These are phyloP conservation scores for Fusarium brachygibbosum DNA, from an alignment of 2,329 filamentous ascomycete genomes.

Conservation along the genomic window DNA sequence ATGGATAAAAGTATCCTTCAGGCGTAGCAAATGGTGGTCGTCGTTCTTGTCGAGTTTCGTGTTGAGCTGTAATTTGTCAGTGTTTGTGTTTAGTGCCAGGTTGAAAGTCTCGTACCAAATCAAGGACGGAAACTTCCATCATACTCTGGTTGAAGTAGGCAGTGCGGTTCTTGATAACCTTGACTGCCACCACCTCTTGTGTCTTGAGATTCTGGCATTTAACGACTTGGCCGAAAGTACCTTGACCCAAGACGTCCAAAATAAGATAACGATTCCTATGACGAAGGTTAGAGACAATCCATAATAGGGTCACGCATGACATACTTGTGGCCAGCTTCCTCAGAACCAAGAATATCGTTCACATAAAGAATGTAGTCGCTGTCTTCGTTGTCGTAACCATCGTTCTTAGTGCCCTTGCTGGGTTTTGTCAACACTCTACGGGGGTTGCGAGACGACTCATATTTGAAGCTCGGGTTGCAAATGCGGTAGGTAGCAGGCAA, in stretches of 20 bases:
- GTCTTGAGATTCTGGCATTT: slow-evolving; percentile 99
- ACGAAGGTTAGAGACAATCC: slow-evolving; percentile 19
- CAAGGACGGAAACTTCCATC: slow-evolving; percentile 99
- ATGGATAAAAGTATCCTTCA: slow-evolving; percentile 99
- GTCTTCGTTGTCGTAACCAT: slow-evolving; percentile 98
- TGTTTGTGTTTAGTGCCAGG: neutral
- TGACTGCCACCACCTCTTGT: slow-evolving; percentile 97
- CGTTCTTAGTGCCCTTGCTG: slow-evolving; percentile 98
- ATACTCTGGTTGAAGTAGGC: slow-evolving; percentile 99
- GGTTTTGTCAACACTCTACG: slow-evolving; percentile 96
- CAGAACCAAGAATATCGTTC: slow-evolving; percentile 97
- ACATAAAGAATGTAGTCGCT: slow-evolving; percentile 99
- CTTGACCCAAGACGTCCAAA: slow-evolving; percentile 94
- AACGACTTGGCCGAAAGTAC: slow-evolving; percentile 98
- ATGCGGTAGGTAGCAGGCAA: slow-evolving; percentile 96
- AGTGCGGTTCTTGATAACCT: slow-evolving; percentile 98
- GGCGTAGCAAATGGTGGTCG: slow-evolving; percentile 91
- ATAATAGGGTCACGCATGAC: slow-evolving; percentile 46
- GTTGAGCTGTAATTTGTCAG: slow-evolving; percentile 76
- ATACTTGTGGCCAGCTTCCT: slow-evolving; percentile 97
- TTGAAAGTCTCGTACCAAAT: slow-evolving; percentile 73
- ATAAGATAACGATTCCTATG: slow-evolving; percentile 94
- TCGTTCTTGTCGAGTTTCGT: slow-evolving; percentile 99
- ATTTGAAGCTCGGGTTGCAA: slow-evolving; percentile 98
- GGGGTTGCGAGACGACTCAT: slow-evolving; percentile 97